These are phyloP conservation scores for Brassica carinata DNA, from an alignment of 345 rosid species.

Conservation along the genomic window DNA sequence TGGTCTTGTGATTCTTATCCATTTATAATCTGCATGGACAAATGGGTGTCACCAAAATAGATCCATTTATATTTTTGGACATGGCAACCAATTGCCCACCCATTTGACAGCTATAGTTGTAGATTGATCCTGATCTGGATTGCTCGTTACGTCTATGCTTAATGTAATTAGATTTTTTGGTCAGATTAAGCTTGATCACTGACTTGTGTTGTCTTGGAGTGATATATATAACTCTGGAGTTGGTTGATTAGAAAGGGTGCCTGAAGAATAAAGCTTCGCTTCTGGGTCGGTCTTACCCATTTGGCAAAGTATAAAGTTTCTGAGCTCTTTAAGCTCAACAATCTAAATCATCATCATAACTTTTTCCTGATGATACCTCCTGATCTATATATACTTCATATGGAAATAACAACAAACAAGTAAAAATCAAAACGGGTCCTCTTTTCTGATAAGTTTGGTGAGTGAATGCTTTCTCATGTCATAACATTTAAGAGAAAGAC, in stretches of 20 bases:
- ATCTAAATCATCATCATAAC: conserved; percentile 8
- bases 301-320: too few relatives aligned
- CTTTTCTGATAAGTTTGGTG: conserved; percentile 26
- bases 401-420: not conserved
- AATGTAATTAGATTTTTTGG: conserved; percentile 50
- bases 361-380: not conserved
- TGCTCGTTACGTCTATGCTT: conserved; percentile 43
- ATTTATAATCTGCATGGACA: too few relatives aligned
- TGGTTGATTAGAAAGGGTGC: conserved; percentile 40
- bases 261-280: too few relatives aligned
- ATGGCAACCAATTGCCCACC: too few relatives aligned
- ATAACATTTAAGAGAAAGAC: too few relatives aligned
- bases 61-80: too few relatives aligned
- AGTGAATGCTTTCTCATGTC: not conserved
- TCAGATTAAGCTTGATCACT: conserved; percentile 39
- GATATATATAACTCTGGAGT: conserved; percentile 55
- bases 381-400: not conserved
- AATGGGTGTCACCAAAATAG: too few relatives aligned
- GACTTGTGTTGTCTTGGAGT: too few relatives aligned
- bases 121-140: not conserved
- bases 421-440: conserved; percentile 11
- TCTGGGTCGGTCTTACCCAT: too few relatives aligned
- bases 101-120: too few relatives aligned
- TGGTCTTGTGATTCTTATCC: too few relatives aligned
- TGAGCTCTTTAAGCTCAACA: not conserved